Evolutionary conservation across 2,329 filamentous ascomycete species (phyloP).

Genomic region (Ophiostoma sp.): DNA sequence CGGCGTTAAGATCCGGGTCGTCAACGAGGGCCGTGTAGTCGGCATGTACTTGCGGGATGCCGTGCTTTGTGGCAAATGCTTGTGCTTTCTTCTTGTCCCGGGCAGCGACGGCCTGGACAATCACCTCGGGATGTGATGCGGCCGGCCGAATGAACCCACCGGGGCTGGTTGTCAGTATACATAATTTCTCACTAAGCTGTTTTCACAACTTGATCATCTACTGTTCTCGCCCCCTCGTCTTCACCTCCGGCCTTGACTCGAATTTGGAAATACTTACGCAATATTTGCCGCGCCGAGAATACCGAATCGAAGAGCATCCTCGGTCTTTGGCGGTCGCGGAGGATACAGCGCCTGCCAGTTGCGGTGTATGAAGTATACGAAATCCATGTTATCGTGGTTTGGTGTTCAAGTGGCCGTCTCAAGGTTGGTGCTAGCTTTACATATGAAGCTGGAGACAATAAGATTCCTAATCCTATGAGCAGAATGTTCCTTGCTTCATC

Average conservation of each 20-base stretch:
- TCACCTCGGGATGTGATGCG: slow-evolving; percentile 48
- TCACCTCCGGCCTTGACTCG: not conserved
- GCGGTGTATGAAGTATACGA: slow-evolving; percentile 17
- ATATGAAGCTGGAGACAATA: not conserved
- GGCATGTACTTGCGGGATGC: slow-evolving; percentile 46
- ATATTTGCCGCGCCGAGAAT: slow-evolving; percentile 41
- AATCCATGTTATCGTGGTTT: slow-evolving; percentile 4
- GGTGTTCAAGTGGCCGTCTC: not conserved
- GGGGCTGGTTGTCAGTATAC: slow-evolving; percentile 1
- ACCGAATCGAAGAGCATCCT: slow-evolving; percentile 36
- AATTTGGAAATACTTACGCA: slow-evolving; percentile 30
- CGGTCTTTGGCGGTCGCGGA: slow-evolving; percentile 21
- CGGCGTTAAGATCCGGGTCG: slow-evolving; percentile 42
- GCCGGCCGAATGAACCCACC: slow-evolving; percentile 47
- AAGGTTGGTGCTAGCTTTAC: not conserved
- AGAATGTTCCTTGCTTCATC: not conserved
- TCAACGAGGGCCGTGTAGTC: slow-evolving; percentile 37
- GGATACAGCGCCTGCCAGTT: slow-evolving; percentile 23
- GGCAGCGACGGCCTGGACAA: slow-evolving; percentile 49
- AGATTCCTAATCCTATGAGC: not conserved
- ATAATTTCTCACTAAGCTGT: too few relatives aligned
- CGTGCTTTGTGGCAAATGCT: slow-evolving; percentile 47
- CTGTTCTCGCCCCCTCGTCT: not conserved
- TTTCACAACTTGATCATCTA: too few relatives aligned
- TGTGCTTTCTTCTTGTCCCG: slow-evolving; percentile 44